Evolutionary conservation across 176 grass and related monocot species (phyloP).

Genomic region (Aegilops umbellulata): DNA sequence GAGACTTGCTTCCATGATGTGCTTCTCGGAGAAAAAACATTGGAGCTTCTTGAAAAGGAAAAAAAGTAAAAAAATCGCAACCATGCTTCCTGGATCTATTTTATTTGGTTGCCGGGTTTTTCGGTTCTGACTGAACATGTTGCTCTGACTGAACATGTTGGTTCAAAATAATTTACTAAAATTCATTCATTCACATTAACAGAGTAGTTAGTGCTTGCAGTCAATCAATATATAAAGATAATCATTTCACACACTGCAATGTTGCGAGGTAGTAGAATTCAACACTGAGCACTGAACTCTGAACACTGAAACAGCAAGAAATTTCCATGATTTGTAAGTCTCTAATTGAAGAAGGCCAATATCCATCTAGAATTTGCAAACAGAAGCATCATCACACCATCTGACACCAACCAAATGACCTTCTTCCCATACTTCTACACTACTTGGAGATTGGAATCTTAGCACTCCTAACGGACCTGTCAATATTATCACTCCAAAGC

Average conservation of each 20-base stretch:
- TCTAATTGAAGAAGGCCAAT: conserved; percentile 14
- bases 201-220: background rate
- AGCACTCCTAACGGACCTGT: conserved; percentile 5
- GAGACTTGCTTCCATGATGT: too few species aligned
- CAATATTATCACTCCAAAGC: background rate
- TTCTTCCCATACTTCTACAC: conserved; percentile 1
- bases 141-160: background rate
- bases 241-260: background rate
- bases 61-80: too few species aligned
- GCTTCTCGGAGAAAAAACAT: too few species aligned
- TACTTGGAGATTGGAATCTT: conserved; percentile 10
- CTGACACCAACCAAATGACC: background rate
- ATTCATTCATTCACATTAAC: background rate
- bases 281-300: background rate
- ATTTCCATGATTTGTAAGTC: background rate
- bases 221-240: background rate
- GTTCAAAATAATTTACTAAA: background rate
- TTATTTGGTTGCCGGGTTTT: too few species aligned
- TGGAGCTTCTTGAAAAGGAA: too few species aligned
- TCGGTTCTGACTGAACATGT: background rate
- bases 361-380: background rate
- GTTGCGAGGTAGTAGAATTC: background rate
- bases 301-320: background rate
- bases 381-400: background rate
- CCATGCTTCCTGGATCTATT: too few species aligned